These are phyloP conservation scores for Starmerella vitae DNA, from an alignment of 805 yeast species.

Conservation along the genomic window DNA sequence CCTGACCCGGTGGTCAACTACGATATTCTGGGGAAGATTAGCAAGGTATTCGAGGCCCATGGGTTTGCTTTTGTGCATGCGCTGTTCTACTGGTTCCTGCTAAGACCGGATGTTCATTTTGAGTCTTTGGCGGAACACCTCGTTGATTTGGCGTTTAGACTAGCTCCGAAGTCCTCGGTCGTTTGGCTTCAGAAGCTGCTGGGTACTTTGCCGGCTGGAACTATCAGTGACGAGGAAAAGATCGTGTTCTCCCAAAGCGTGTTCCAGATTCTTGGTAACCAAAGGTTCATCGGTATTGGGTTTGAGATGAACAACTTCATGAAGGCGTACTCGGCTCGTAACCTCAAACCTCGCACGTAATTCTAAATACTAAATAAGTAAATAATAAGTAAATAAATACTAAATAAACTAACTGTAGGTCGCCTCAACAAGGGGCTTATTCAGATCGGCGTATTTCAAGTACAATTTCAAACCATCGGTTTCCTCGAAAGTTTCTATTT, in stretches of 20 bases:
- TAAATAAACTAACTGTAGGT: too few relatives aligned
- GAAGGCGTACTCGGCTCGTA: conserved; percentile 27
- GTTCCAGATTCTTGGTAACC: conserved; percentile 31
- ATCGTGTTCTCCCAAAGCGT: conserved; percentile 37
- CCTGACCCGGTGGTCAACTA: conserved; percentile 36
- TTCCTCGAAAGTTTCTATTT: conserved; percentile 40
- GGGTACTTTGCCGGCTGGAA: conserved; percentile 43
- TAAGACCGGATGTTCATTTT: conserved; percentile 41
- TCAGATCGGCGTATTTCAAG: conserved; percentile 39
- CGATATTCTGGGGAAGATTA: conserved; percentile 29
- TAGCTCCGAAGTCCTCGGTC: conserved; percentile 31
- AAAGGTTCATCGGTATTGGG: conserved; percentile 62
- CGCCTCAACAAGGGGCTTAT: conserved; percentile 26
- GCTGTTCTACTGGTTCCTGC: conserved; percentile 56
- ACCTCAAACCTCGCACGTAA: conserved; percentile 18
- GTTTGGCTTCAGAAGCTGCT: conserved; percentile 53
- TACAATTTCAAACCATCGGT: conserved; percentile 27
- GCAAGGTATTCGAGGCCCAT: conserved; percentile 34
- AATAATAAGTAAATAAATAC: too few relatives aligned
- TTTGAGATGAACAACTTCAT: conserved; percentile 58
- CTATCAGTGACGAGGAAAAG: conserved; percentile 56
- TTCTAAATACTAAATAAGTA: too few relatives aligned
- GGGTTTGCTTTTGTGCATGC: conserved; percentile 46
- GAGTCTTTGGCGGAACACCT: conserved; percentile 14
- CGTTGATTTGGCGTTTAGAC: conserved; percentile 24